Conservation (phyloP, 2,329 filamentous ascomycete genomes). For the Dactylonectria macrodidyma region DNA sequence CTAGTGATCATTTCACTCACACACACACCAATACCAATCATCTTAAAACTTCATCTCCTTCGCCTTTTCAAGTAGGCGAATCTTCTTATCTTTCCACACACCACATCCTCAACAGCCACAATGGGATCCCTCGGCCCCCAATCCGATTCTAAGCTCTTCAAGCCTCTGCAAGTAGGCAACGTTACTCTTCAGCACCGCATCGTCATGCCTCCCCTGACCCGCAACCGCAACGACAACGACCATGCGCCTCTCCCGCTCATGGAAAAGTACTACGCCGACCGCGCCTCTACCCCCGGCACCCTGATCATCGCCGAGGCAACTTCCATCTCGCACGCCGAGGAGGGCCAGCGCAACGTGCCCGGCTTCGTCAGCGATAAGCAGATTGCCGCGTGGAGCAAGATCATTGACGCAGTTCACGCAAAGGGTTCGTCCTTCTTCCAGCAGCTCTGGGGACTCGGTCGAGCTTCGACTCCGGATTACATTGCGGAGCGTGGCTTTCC, state of each 20-base stretch:
- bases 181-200: slow-evolving; percentile 42
- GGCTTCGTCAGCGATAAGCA: slow-evolving; percentile 59
- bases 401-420: slow-evolving; percentile 48
- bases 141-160: slow-evolving; percentile 41
- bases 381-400: slow-evolving; percentile 47
- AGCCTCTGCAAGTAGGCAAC: slow-evolving; percentile 43
- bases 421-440: slow-evolving; percentile 50
- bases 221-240: slow-evolving; percentile 63
- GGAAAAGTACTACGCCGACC: slow-evolving; percentile 49
- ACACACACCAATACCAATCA: background rate
- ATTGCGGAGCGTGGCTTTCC: slow-evolving; percentile 43
- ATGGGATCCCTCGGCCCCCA: slow-evolving; percentile 19
- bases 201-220: slow-evolving; percentile 56
- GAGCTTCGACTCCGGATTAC: slow-evolving; percentile 41
- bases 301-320: slow-evolving; percentile 52
- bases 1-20: background rate
- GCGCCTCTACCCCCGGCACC: slow-evolving; percentile 61
- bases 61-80: no score
- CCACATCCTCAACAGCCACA: background rate
- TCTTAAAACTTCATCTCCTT: background rate
- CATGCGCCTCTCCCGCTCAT: slow-evolving; percentile 49
- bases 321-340: slow-evolving; percentile 43
- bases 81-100: background rate
- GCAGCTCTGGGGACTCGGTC: slow-evolving; percentile 44
- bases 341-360: slow-evolving; percentile 51